Evolutionary conservation across 495 filamentous ascomycete species (phyloP).

Genomic region (Glarea lozoyensis): DNA sequence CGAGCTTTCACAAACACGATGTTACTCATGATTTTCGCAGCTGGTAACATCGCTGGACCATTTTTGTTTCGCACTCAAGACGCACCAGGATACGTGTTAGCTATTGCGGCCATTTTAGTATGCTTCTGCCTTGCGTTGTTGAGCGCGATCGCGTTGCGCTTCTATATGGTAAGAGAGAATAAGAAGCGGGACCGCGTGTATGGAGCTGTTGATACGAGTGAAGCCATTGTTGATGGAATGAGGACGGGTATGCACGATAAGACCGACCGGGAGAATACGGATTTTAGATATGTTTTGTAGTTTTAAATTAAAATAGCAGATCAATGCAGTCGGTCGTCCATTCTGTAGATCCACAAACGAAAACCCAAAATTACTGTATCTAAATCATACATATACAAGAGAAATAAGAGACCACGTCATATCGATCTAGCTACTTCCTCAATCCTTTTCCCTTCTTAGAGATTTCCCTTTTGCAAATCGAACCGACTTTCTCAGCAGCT

Average conservation of each 20-base stretch:
- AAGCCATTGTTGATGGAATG: background rate
- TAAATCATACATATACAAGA: too few species aligned
- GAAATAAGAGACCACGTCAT: too few species aligned
- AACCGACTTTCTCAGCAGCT: too few species aligned
- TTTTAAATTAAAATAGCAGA: too few species aligned
- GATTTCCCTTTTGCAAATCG: too few species aligned
- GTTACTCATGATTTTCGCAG: background rate
- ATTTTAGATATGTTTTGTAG: conserved; percentile 1
- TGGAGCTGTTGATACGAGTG: too few species aligned
- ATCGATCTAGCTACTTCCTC: too few species aligned
- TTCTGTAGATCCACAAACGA: too few species aligned
- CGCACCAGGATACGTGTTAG: background rate
- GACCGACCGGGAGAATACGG: background rate
- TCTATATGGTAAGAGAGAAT: background rate
- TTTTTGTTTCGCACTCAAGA: background rate
- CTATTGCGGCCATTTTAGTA: background rate
- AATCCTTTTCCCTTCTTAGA: too few species aligned
- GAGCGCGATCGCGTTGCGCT: background rate
- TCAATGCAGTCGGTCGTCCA: too few species aligned
- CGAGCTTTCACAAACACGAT: background rate
- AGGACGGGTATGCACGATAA: background rate
- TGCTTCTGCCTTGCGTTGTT: background rate
- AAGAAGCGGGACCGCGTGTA: background rate
- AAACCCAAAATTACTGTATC: too few species aligned
- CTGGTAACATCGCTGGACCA: background rate